A percentile compares a stretch with the other conserved stretches of the same genome.
Conservation (phyloP, 2,329 filamentous ascomycete species). For the Microsporum ferrugineum region DNA sequence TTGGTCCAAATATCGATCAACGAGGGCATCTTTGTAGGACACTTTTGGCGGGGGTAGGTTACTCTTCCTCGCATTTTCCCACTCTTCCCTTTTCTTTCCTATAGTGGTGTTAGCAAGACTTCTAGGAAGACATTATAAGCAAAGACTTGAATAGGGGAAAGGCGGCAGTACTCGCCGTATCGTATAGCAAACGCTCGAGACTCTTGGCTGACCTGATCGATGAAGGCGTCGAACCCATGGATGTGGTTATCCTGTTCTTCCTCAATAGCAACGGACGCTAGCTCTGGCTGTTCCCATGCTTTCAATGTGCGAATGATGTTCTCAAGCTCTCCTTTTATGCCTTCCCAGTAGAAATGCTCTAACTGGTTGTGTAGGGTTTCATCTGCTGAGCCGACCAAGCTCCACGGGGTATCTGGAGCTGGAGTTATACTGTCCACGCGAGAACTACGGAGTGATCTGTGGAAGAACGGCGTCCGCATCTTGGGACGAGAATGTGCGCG, state of each 20-base stretch:
- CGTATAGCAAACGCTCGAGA: constrained; percentile 18
- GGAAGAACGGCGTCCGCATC: too few relatives aligned
- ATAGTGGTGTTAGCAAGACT: not conserved
- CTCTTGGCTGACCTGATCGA: constrained; percentile 28
- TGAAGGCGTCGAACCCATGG: constrained; percentile 32
- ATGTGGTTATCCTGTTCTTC: constrained; percentile 24
- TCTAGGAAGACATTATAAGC: not conserved
- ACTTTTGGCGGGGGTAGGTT: constrained; percentile 20
- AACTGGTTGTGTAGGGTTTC: constrained; percentile 13
- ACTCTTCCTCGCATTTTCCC: not conserved
- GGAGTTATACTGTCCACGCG: too few relatives aligned
- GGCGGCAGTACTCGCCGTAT: constrained; percentile 9
- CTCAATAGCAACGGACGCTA: constrained; percentile 8
- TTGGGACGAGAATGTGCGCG: too few relatives aligned
- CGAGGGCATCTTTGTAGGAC: constrained; percentile 20
- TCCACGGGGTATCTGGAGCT: not conserved
- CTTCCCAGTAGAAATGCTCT: constrained; percentile 30
- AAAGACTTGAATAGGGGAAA: not conserved
- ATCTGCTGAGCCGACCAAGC: not conserved
- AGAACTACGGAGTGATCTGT: too few relatives aligned
- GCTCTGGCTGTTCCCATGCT: constrained; percentile 23
- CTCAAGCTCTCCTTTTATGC: constrained; percentile 26
- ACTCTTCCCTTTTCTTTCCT: constrained; percentile 5
- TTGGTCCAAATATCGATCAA: too few relatives aligned
- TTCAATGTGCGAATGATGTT: constrained; percentile 27